phyloP scores from a whole-genome alignment of 192 early-diverging fungal genomes.

The Gaertneriomyces sp. region DNA sequence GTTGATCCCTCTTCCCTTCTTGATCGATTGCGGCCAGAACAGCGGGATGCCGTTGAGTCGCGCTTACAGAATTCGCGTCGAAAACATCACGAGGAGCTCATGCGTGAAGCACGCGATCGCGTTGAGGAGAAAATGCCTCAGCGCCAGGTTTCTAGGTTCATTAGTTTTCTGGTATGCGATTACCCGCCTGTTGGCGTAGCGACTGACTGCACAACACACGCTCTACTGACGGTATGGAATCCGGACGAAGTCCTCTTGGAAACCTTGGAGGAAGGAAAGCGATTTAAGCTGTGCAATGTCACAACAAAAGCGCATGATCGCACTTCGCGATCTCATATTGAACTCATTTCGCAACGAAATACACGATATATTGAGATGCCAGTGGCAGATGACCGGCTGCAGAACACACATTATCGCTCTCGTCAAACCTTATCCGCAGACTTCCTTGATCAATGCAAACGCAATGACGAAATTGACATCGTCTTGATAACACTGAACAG shows the following conservation, averaged over 20 bases:
- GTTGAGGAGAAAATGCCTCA: constrained; percentile 3
- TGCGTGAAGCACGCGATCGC: not conserved
- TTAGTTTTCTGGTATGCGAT: constrained; percentile 50
- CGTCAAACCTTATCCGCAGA: constrained; percentile 19
- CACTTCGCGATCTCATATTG: not conserved
- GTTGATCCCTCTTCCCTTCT: not conserved
- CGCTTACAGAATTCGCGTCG: not conserved
- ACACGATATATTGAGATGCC: constrained; percentile 27
- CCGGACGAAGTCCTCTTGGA: constrained; percentile 36
- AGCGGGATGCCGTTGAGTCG: not conserved
- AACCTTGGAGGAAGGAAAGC: constrained; percentile 51
- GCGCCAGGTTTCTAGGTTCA: constrained; percentile 39
- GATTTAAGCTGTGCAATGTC: constrained; percentile 37
- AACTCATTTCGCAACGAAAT: constrained; percentile 25
- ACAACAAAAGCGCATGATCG: constrained; percentile 16
- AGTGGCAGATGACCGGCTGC: constrained; percentile 4
- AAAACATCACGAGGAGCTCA: not conserved
- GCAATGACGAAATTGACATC: constrained; percentile 44
- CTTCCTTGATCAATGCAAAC: constrained; percentile 17
- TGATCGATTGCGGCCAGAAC: not conserved
- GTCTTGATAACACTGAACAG: constrained; percentile 44
- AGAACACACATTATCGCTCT: constrained; percentile 27
- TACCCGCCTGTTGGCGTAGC: constrained; percentile 24
- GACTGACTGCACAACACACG: constrained; percentile 12
- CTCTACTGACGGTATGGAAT: constrained; percentile 49